Conservation (phyloP, 345 rosid species). For the Gynandropsis gynandra region DNA sequence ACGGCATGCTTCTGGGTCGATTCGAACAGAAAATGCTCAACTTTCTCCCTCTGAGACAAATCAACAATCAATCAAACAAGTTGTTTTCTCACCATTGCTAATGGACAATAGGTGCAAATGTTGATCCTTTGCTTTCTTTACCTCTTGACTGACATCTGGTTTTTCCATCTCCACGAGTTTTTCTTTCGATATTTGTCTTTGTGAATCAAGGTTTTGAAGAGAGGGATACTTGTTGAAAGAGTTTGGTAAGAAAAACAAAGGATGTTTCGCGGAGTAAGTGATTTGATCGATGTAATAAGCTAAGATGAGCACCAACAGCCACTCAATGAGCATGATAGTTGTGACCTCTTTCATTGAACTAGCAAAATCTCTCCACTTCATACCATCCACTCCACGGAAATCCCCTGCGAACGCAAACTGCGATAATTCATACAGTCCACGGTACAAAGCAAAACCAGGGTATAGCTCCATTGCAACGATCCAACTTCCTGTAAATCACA, state of each 20-base stretch:
- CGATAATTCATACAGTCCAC: constrained; percentile 79
- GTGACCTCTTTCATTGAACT: constrained; percentile 68
- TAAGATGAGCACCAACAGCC: constrained; percentile 52
- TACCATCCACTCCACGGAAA: constrained; percentile 55
- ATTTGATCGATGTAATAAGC: constrained; percentile 74
- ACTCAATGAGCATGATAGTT: constrained; percentile 66
- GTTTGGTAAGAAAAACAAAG: constrained; percentile 42
- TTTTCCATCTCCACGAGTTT: constrained; percentile 60
- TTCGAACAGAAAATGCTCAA: constrained; percentile 60
- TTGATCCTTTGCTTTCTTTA: constrained; percentile 24
- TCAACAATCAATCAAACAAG: background rate
- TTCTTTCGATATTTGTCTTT: constrained; percentile 61
- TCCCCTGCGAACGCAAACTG: constrained; percentile 48
- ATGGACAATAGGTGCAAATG: background rate
- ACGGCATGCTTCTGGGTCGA: constrained; percentile 44
- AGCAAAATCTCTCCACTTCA: constrained; percentile 62
- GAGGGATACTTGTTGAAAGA: constrained; percentile 33
- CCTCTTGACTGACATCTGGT: constrained; percentile 85
- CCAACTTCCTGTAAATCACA: constrained; percentile 51
- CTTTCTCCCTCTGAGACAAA: constrained; percentile 67
- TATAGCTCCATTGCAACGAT: constrained; percentile 64
- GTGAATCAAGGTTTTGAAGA: constrained; percentile 35
- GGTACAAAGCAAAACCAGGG: constrained; percentile 85
- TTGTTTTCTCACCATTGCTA: constrained; percentile 10
- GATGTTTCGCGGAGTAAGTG: constrained; percentile 50